A percentile compares a stretch with the other conserved stretches of the same genome.
These are phyloP conservation scores for Volutella citrinella DNA, from an alignment of 2,329 filamentous ascomycete species.

Conservation along the genomic window DNA sequence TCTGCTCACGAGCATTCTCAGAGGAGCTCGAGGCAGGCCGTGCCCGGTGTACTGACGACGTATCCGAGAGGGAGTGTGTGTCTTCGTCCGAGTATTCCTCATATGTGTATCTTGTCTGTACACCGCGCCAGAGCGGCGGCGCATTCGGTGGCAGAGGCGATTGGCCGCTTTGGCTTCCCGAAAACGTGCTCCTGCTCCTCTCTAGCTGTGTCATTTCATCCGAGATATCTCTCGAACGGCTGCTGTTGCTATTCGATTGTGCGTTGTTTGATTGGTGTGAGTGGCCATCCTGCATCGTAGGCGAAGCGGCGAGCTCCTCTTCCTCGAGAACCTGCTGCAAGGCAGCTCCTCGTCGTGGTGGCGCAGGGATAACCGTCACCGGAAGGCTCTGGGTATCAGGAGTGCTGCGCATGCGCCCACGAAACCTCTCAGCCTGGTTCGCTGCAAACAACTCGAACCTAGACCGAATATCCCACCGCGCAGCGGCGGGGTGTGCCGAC, in stretches of 20 bases:
- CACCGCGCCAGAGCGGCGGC: conserved; percentile 44
- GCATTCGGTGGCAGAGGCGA: conserved; percentile 28
- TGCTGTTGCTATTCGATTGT: conserved; percentile 19
- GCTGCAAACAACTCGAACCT: conserved; percentile 61
- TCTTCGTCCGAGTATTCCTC: conserved; percentile 33
- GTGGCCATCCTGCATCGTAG: too few relatives aligned
- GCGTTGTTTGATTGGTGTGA: too few relatives aligned
- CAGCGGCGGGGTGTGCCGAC: conserved; percentile 12
- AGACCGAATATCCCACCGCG: conserved; percentile 54
- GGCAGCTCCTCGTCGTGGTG: conserved; percentile 54
- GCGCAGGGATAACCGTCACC: conserved; percentile 60
- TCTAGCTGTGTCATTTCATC: conserved; percentile 17
- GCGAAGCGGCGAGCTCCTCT: conserved; percentile 36
- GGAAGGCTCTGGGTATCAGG: conserved; percentile 55
- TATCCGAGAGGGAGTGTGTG: conserved; percentile 26
- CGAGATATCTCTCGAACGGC: conserved; percentile 21
- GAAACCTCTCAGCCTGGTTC: conserved; percentile 57
- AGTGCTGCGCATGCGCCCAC: conserved; percentile 53
- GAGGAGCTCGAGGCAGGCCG: too few relatives aligned
- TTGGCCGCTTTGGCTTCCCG: conserved; percentile 22
- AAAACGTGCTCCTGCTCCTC: conserved; percentile 21
- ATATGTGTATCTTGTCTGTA: conserved; percentile 30
- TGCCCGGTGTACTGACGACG: too few relatives aligned
- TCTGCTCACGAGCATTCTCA: too few relatives aligned
- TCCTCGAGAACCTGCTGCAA: conserved; percentile 57